Evolutionary conservation across 306 rosid genomes (phyloP).

Genomic region (Comarum palustre): DNA sequence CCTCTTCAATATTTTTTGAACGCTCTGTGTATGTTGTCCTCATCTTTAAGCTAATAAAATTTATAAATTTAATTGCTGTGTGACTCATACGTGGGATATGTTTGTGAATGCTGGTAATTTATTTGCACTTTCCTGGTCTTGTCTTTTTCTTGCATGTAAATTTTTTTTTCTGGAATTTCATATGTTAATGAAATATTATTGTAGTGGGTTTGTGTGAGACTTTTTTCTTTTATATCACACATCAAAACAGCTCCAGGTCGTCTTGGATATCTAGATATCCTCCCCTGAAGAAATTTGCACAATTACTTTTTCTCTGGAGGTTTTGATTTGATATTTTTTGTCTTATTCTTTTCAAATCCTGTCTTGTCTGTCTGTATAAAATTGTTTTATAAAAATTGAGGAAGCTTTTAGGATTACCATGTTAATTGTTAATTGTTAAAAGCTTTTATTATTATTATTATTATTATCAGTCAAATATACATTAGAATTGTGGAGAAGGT

Average conservation of each 20-base stretch:
- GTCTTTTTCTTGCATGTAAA: background rate
- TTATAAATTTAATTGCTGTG: slow-evolving; percentile 8
- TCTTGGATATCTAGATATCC: background rate
- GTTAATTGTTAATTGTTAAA: background rate
- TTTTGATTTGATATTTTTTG: background rate
- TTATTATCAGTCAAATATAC: background rate
- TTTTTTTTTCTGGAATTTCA: background rate
- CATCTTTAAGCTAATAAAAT: slow-evolving; percentile 19
- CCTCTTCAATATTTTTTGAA: slow-evolving; percentile 60
- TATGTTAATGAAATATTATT: background rate
- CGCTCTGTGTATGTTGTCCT: slow-evolving; percentile 60
- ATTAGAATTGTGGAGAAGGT: background rate
- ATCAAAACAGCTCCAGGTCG: background rate
- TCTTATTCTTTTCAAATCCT: background rate
- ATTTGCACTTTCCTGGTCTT: background rate
- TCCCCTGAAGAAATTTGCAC: background rate
- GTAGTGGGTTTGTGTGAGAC: background rate
- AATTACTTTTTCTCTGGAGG: background rate
- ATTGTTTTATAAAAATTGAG: background rate
- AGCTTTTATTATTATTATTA: background rate
- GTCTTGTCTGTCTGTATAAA: background rate
- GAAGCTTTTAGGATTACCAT: background rate
- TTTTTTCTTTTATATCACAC: background rate
- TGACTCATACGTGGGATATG: background rate
- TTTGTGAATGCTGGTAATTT: background rate